A percentile compares a stretch with the other conserved stretches of the same genome.
phyloP scores from a whole-genome alignment of 208 protist genomes.

The Vickermania spadyakhi region DNA sequence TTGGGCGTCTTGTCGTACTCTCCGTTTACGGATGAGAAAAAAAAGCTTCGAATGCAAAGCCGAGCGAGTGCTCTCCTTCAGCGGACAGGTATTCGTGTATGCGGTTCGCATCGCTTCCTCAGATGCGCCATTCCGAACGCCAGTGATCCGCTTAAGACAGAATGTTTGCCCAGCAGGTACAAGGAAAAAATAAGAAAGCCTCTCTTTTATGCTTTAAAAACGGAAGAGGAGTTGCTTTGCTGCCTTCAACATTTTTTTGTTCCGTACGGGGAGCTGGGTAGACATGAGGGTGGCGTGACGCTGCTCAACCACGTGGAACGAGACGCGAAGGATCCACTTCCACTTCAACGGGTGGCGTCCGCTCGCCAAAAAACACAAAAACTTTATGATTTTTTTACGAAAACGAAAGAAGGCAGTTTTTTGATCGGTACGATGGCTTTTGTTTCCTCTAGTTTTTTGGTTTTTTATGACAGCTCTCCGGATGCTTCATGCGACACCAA shows the following conservation, averaged over 20 bases:
- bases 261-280: background rate
- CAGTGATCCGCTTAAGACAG: too few relatives aligned
- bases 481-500: background rate
- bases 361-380: slow-evolving; percentile 13
- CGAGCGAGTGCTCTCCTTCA: slow-evolving; percentile 19
- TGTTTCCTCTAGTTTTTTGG: slow-evolving; percentile 57
- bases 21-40: slow-evolving; percentile 42
- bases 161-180: too few relatives aligned
- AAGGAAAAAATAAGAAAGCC: background rate
- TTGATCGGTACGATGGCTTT: slow-evolving; percentile 48
- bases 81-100: slow-evolving; percentile 38
- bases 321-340: background rate
- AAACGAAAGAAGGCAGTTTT: slow-evolving; percentile 28
- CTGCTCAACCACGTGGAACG: background rate
- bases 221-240: slow-evolving; percentile 1
- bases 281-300: background rate
- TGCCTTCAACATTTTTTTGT: background rate
- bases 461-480: slow-evolving; percentile 51
- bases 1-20: slow-evolving; percentile 61
- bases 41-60: slow-evolving; percentile 14
- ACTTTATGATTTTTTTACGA: slow-evolving; percentile 46
- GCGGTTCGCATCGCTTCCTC: slow-evolving; percentile 33
- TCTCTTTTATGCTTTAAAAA: background rate
- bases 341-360: slow-evolving; percentile 1
- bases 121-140: too few relatives aligned